Conservation (phyloP, 2,329 filamentous ascomycete genomes). For the Escovopsis weberi region DNA sequence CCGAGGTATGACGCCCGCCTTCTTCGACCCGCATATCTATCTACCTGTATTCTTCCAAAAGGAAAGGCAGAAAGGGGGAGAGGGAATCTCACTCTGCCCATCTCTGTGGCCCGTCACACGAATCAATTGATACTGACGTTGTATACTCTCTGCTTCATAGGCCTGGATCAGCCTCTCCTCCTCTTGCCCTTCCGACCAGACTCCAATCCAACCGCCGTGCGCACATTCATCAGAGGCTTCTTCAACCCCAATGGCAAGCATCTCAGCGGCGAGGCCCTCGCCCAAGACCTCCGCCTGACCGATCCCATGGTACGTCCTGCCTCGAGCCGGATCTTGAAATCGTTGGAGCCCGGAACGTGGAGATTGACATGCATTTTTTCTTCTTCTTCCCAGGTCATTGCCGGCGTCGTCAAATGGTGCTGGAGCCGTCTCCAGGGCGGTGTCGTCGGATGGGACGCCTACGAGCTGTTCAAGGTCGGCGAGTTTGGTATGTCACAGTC, state of each 20-base stretch:
- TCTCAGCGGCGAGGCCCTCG: slow-evolving; percentile 54
- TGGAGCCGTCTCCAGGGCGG: slow-evolving; percentile 87
- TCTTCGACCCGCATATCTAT: too few species aligned
- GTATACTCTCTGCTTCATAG: slow-evolving; percentile 39
- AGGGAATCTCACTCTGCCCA: too few species aligned
- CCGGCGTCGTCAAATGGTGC: slow-evolving; percentile 94
- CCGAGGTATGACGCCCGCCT: slow-evolving; percentile 49
- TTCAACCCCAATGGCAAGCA: slow-evolving; percentile 56
- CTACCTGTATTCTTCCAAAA: too few species aligned
- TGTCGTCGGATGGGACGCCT: slow-evolving; percentile 92
- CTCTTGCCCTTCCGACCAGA: slow-evolving; percentile 88
- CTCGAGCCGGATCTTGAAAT: too few species aligned
- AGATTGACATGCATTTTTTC: slow-evolving; percentile 11
- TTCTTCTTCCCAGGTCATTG: slow-evolving; percentile 52
- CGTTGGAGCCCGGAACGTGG: too few species aligned
- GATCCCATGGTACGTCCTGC: slow-evolving; percentile 67
- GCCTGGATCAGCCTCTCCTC: slow-evolving; percentile 80
- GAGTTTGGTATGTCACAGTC: slow-evolving; percentile 58
- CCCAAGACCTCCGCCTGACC: slow-evolving; percentile 78
- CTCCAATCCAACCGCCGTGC: slow-evolving; percentile 80
- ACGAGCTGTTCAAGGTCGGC: slow-evolving; percentile 88
- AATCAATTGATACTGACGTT: too few species aligned
- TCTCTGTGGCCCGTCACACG: too few species aligned
- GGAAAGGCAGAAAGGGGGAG: too few species aligned
- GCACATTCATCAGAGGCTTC: slow-evolving; percentile 84